phyloP scores from a whole-genome alignment of 2,329 filamentous ascomycete genomes.

The Leptographium lundbergii region DNA sequence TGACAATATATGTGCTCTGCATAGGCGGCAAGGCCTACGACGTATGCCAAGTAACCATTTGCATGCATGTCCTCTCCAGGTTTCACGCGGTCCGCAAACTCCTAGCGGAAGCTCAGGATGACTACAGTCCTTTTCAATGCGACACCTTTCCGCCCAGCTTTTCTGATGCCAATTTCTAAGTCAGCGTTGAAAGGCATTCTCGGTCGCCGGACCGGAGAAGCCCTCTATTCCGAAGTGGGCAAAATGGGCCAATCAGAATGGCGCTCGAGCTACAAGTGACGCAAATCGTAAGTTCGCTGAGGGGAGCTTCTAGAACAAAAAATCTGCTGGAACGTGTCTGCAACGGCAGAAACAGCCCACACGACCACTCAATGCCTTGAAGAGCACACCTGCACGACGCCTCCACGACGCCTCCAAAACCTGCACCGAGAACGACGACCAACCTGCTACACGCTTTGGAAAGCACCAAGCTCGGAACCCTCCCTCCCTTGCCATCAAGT shows the following conservation, averaged over 20 bases:
- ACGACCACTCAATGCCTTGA: not conserved
- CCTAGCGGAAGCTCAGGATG: not conserved
- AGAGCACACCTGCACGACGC: not conserved
- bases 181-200: not conserved
- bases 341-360: not conserved
- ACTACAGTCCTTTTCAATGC: not conserved
- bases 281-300: not conserved
- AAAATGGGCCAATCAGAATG: conserved; percentile 5
- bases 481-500: not conserved
- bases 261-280: not conserved
- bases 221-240: conserved; percentile 1
- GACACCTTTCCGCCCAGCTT: not conserved
- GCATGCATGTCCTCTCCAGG: not conserved
- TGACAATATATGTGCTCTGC: not conserved
- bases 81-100: not conserved
- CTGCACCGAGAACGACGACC: not conserved
- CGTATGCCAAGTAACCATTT: not conserved
- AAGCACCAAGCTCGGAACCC: not conserved
- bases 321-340: not conserved
- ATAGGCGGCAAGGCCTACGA: not conserved
- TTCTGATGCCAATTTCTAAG: not conserved
- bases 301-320: conserved; percentile 9
- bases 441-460: not conserved
- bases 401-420: not conserved
- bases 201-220: conserved; percentile 6